These are phyloP conservation scores for Hypsizygus ulmarius DNA, from an alignment of 1,284 basidiomycete genomes.

Conservation along the genomic window DNA sequence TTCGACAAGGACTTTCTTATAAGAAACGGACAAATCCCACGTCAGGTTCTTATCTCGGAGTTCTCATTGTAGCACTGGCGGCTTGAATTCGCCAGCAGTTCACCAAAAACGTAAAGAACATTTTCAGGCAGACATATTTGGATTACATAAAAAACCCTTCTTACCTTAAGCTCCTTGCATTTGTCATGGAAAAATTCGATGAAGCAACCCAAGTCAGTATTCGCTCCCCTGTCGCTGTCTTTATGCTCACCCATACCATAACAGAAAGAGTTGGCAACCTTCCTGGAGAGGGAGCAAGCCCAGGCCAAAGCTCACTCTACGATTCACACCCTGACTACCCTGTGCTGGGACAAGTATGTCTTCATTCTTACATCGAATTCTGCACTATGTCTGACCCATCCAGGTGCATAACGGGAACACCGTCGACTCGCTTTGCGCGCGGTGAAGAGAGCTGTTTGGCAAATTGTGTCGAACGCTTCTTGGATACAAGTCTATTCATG, in stretches of 20 bases:
- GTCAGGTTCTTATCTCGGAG: slow-evolving; percentile 12
- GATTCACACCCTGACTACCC: slow-evolving; percentile 69
- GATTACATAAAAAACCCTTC: slow-evolving; percentile 4
- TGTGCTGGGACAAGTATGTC: slow-evolving; percentile 89
- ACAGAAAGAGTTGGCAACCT: slow-evolving; percentile 82
- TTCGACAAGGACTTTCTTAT: slow-evolving; percentile 1
- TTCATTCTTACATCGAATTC: slow-evolving; percentile 2
- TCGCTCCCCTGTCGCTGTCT: background rate
- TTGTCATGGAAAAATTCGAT: slow-evolving; percentile 69
- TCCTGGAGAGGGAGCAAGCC: slow-evolving; percentile 87
- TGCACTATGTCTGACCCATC: slow-evolving; percentile 14
- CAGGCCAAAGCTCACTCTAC: slow-evolving; percentile 67
- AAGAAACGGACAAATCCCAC: slow-evolving; percentile 4
- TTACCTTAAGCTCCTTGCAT: slow-evolving; percentile 1
- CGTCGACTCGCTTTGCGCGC: slow-evolving; percentile 82
- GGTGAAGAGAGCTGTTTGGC: slow-evolving; percentile 82
- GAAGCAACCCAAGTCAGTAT: slow-evolving; percentile 68
- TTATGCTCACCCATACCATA: slow-evolving; percentile 6
- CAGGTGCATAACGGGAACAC: slow-evolving; percentile 85
- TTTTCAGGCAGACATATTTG: background rate
- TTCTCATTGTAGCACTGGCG: slow-evolving; percentile 5
- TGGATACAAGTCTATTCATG: slow-evolving; percentile 89
- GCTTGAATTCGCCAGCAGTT: slow-evolving; percentile 7
- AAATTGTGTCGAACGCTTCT: slow-evolving; percentile 93
- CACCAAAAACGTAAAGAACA: slow-evolving; percentile 1